phyloP scores from a whole-genome alignment of 108 stramenopile species.

The Nannochloropsis gaditana region DNA sequence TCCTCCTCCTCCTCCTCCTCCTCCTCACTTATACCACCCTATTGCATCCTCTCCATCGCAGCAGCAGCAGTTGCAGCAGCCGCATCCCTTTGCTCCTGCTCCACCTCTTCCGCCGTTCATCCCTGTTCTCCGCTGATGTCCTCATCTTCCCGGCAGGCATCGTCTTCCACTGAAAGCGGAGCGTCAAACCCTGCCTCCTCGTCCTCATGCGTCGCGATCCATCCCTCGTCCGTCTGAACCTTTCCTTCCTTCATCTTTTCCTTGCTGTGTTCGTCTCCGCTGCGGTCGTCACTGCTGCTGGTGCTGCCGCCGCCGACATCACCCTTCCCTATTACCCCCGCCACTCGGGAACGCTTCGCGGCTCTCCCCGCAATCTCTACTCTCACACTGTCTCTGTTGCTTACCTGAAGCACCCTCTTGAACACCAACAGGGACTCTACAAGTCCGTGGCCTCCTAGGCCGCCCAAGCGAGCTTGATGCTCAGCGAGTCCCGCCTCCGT shows the following conservation, averaged over 20 bases:
- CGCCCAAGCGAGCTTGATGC: not conserved
- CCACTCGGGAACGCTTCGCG: not conserved
- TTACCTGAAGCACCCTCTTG: not conserved
- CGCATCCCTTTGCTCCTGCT: not conserved
- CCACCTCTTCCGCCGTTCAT: not conserved
- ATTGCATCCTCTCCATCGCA: not conserved
- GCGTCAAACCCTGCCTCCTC: not conserved
- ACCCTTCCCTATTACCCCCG: not conserved
- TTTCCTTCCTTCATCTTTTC: not conserved
- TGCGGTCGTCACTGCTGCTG: not conserved
- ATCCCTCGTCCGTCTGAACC: not conserved
- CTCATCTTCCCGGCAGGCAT: not conserved
- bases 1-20: not conserved
- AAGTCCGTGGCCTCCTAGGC: not conserved
- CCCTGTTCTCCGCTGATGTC: not conserved
- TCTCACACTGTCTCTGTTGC: not conserved
- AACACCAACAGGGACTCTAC: not conserved
- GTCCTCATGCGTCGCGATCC: not conserved
- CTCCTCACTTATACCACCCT: not conserved
- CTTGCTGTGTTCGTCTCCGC: not conserved
- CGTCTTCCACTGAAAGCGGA: not conserved
- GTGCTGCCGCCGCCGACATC: too few relatives aligned
- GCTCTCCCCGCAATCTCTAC: not conserved
- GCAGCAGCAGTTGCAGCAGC: not conserved
- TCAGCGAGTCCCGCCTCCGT: not conserved